Percentiles rank a stretch among this genome's conserved stretches.
Conservation (phyloP, 352 stramenopile species). For the Phytophthora aleatoria region DNA sequence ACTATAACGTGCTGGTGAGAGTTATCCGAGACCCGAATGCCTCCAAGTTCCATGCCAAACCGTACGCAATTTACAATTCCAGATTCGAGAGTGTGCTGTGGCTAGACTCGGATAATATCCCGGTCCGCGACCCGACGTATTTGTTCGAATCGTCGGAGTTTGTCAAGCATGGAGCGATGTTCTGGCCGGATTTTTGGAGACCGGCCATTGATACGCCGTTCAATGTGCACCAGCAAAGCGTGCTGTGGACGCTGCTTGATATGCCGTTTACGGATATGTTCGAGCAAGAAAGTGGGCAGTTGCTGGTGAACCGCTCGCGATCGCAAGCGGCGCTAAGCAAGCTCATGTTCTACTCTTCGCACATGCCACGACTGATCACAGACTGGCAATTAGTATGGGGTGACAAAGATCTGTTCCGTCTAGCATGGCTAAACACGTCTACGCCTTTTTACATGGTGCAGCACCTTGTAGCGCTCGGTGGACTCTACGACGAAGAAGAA, state of each 20-base stretch:
- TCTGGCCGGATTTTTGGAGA: constrained; percentile 89
- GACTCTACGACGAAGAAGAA: constrained; percentile 51
- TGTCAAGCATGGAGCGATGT: constrained; percentile 61
- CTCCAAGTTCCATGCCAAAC: constrained; percentile 79
- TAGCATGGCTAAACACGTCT: constrained; percentile 79
- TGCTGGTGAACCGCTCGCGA: constrained; percentile 65
- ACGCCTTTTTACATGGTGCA: constrained; percentile 75
- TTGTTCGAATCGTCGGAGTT: constrained; percentile 79
- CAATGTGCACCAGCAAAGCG: constrained; percentile 75
- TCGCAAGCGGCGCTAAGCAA: constrained; percentile 52
- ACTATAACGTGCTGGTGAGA: constrained; percentile 63
- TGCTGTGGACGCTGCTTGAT: constrained; percentile 72
- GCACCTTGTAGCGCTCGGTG: constrained; percentile 57
- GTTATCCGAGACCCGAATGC: constrained; percentile 63
- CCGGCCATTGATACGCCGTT: constrained; percentile 63
- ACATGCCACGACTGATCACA: constrained; percentile 60
- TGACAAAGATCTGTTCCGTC: constrained; percentile 77
- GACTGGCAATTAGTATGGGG: constrained; percentile 70
- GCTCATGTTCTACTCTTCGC: constrained; percentile 82
- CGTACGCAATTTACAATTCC: constrained; percentile 78
- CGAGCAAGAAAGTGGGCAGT: constrained; percentile 82
- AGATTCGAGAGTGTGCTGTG: constrained; percentile 80
- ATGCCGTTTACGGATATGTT: constrained; percentile 90
- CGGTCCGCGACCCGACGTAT: constrained; percentile 78
- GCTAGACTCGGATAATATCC: constrained; percentile 85